These are phyloP conservation scores for Zelonia costaricensis DNA, from an alignment of 208 protist genomes.

Conservation along the genomic window DNA sequence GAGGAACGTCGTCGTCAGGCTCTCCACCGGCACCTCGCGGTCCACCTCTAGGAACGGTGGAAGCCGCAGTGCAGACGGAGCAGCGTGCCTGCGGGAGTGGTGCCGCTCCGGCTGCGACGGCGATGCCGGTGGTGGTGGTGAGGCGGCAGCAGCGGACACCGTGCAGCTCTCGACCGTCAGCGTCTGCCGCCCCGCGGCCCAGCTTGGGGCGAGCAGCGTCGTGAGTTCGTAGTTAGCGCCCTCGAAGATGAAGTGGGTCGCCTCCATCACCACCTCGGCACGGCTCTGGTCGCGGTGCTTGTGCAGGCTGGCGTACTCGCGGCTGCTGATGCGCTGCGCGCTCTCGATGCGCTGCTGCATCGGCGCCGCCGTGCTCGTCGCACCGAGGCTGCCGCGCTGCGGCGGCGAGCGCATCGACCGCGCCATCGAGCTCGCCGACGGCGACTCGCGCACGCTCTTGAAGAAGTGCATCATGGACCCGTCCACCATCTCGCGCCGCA, in stretches of 20 bases:
- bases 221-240: conserved; percentile 62
- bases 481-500: conserved; percentile 46
- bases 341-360: conserved; percentile 45
- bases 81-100: not conserved
- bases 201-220: conserved; percentile 56
- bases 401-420: not conserved
- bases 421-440: not conserved
- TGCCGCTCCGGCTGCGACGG: not conserved
- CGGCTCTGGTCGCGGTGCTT: conserved; percentile 49
- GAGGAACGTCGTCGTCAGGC: conserved; percentile 53
- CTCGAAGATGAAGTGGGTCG: conserved; percentile 65
- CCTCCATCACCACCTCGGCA: conserved; percentile 49
- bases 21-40: conserved; percentile 72
- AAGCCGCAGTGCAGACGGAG: conserved; percentile 26
- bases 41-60: conserved; percentile 71
- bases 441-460: conserved; percentile 38
- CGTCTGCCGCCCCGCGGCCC: conserved; percentile 62
- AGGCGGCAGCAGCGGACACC: not conserved
- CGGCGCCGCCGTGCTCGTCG: conserved; percentile 1
- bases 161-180: conserved; percentile 51
- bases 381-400: not conserved
- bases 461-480: conserved; percentile 74
- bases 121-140: too few species aligned
- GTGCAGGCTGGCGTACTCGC: conserved; percentile 69
- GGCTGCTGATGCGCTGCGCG: conserved; percentile 68